These are phyloP conservation scores for Helianthus annuus DNA, from an alignment of 129 eudicot genomes.

Conservation along the genomic window HanXRQr2.0-SUNRISE NC_035437.2:92120830-92121329, in stretches of 20 bases:
- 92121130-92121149: conserved; percentile 30
- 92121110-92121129: conserved; percentile 67
- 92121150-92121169: too few species aligned
- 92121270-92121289: too few species aligned
- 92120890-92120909: conserved; percentile 65
- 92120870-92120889: conserved; percentile 63
- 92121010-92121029: conserved; percentile 61
- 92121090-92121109: conserved; percentile 90
- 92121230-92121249: too few species aligned
- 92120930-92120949: conserved; percentile 72
- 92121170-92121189: too few species aligned
- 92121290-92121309: too few species aligned
- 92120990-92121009: conserved; percentile 87
- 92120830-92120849: conserved; percentile 56
- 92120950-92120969: conserved; percentile 55
- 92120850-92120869: conserved; percentile 47
- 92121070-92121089: conserved; percentile 70
- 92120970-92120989: conserved; percentile 76
- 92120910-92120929: conserved; percentile 63
- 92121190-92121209: too few species aligned
- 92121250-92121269: too few species aligned
- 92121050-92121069: conserved; percentile 51
- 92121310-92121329: too few species aligned
- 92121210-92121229: too few species aligned
- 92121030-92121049: conserved; percentile 63